phyloP scores from a whole-genome alignment of 768 basidiomycete genomes.

The Agaricus sinodeliciosus region DNA sequence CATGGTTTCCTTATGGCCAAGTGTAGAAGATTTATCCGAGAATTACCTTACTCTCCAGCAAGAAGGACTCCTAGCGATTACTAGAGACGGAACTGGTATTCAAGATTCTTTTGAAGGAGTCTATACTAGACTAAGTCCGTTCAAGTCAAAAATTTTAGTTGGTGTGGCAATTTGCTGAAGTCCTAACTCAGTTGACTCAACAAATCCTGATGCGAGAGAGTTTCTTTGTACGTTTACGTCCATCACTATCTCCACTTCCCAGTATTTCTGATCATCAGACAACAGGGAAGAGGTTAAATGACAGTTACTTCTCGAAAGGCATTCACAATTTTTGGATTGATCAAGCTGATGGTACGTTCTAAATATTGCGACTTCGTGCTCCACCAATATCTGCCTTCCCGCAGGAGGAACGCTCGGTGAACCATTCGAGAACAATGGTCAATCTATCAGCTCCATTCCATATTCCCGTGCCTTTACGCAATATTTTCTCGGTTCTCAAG shows the following conservation, averaged over 20 bases:
- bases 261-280: neutral
- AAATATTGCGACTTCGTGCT: neutral
- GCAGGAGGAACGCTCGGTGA: slow-evolving; percentile 29
- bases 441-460: slow-evolving; percentile 23
- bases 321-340: slow-evolving; percentile 34
- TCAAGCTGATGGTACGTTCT: slow-evolving; percentile 25
- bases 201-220: slow-evolving; percentile 29
- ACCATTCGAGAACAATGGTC: slow-evolving; percentile 29
- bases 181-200: slow-evolving; percentile 23
- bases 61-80: slow-evolving; percentile 25
- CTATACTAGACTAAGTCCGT: slow-evolving; percentile 25
- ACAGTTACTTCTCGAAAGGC: slow-evolving; percentile 29
- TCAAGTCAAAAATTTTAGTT: neutral
- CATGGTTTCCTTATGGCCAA: slow-evolving; percentile 34
- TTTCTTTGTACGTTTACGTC: slow-evolving; percentile 22
- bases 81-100: slow-evolving; percentile 28
- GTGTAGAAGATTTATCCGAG: slow-evolving; percentile 28
- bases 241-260: neutral
- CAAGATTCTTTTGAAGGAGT: slow-evolving; percentile 29
- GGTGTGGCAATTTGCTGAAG: neutral
- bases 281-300: slow-evolving; percentile 27
- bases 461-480: slow-evolving; percentile 27
- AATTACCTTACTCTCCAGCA: slow-evolving; percentile 26
- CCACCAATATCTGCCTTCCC: neutral
- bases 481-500: slow-evolving; percentile 30